Percentiles rank a stretch among this genome's conserved stretches.
Evolutionary conservation across 306 rosid genomes (phyloP).

Genomic region (Quercus mongolica): DNA sequence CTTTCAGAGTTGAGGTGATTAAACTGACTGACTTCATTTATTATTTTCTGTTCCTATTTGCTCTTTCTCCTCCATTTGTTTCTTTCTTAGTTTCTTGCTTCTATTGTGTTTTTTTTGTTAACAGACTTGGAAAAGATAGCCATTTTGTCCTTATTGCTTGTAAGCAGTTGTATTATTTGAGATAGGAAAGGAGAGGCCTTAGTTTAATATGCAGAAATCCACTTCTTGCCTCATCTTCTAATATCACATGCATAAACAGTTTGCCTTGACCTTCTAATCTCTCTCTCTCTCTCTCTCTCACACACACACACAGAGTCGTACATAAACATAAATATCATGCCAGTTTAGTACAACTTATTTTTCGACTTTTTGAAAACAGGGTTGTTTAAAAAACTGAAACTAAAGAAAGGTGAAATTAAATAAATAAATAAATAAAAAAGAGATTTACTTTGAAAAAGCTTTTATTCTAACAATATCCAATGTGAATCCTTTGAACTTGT

Average conservation of each 20-base stretch:
- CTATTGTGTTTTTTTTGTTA: neutral
- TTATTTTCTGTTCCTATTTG: constrained; percentile 28
- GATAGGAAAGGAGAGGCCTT: neutral
- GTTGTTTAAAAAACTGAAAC: no score
- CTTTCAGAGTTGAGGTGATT: constrained; percentile 84
- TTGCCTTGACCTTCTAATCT: neutral
- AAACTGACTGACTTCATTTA: constrained; percentile 38
- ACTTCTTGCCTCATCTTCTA: neutral
- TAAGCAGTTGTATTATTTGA: neutral
- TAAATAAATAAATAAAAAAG: no score
- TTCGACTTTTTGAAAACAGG: no score
- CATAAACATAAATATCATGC: no score
- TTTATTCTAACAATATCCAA: neutral
- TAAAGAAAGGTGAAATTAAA: no score
- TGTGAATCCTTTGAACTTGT: no score
- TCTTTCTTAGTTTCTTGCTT: constrained; percentile 13
- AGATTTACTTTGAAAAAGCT: no score
- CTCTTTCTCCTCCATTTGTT: constrained; percentile 10
- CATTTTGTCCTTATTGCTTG: constrained; percentile 30
- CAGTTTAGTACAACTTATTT: no score
- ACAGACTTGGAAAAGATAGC: constrained; percentile 15
- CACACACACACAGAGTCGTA: neutral
- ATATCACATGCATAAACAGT: neutral
- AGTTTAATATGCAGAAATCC: neutral
- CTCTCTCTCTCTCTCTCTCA: neutral